These are phyloP conservation scores for Hypoxylon sp. DNA, from an alignment of 2,329 filamentous ascomycete genomes.

Conservation along the genomic window DNA sequence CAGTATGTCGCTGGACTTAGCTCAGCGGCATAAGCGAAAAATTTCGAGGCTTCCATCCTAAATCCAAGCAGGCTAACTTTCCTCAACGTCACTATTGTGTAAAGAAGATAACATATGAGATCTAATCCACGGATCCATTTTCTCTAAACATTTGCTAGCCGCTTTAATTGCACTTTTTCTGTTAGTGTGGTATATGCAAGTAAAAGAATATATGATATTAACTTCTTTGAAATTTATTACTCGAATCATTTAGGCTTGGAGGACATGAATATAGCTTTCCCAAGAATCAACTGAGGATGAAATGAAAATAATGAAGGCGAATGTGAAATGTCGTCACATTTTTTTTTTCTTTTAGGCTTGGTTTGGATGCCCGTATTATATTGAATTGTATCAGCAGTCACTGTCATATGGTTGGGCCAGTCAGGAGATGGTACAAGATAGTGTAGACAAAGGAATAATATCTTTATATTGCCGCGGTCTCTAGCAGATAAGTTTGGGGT, in stretches of 20 bases:
- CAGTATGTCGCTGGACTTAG: conserved; percentile 56
- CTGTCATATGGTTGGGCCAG: neutral
- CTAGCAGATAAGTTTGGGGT: neutral
- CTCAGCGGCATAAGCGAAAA: conserved; percentile 25
- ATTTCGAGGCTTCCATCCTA: conserved; percentile 20
- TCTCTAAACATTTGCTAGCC: neutral
- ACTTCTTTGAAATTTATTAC: neutral
- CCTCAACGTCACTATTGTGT: neutral
- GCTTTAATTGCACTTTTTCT: neutral
- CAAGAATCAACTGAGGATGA: too few relatives aligned
- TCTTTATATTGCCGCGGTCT: neutral
- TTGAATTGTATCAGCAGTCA: neutral
- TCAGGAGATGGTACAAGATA: neutral
- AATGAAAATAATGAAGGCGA: neutral
- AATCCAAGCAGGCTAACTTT: neutral
- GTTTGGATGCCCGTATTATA: neutral
- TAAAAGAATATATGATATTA: neutral
- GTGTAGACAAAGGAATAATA: neutral
- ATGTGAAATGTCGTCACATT: neutral
- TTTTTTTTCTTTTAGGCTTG: too few relatives aligned
- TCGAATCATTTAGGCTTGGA: too few relatives aligned
- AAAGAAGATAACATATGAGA: conserved; percentile 17
- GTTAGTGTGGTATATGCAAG: neutral
- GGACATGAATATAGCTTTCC: too few relatives aligned
- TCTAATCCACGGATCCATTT: neutral